Conservation (phyloP, 2,329 filamentous ascomycete genomes). For the Huntiella bhutanensis region DNA sequence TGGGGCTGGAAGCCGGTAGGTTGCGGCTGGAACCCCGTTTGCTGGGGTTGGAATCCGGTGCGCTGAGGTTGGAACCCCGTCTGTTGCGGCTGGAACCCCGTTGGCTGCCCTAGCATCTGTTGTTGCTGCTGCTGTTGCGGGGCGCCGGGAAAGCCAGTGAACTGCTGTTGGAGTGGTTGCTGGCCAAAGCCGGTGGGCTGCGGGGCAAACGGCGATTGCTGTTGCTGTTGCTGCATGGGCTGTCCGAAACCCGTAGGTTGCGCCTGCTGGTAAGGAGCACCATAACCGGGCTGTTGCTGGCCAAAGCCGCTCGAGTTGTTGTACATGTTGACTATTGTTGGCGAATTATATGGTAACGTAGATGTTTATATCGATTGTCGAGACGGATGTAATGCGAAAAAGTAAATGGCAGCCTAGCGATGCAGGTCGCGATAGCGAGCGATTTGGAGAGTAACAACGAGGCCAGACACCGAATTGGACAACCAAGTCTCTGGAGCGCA, state of each 20-base stretch:
- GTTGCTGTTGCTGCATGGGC: conserved; percentile 24
- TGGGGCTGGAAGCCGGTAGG: conserved; percentile 16
- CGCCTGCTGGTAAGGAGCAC: conserved; percentile 23
- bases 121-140: conserved; percentile 32
- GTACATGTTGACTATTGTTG: conserved; percentile 44
- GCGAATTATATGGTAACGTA: neutral
- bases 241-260: conserved; percentile 6
- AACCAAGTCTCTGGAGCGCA: neutral
- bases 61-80: conserved; percentile 9
- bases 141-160: conserved; percentile 40
- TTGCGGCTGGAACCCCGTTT: conserved; percentile 9
- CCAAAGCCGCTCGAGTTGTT: conserved; percentile 68
- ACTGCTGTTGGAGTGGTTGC: conserved; percentile 34
- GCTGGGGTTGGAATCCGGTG: conserved; percentile 8
- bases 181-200: conserved; percentile 40
- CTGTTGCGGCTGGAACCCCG: conserved; percentile 8
- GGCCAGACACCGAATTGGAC: conserved; percentile 1
- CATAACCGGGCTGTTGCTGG: conserved; percentile 36
- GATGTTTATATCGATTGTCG: neutral
- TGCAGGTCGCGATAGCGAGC: conserved; percentile 1
- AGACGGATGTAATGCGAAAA: no score
- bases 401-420: no score
- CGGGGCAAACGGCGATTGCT: conserved; percentile 33
- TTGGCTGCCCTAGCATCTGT: conserved; percentile 37
- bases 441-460: neutral